Evolutionary conservation across 192 early-diverging fungal genomes (phyloP), one percentile per base, ranked within the genome.

Genomic region (Coemansia sp.): DNA sequence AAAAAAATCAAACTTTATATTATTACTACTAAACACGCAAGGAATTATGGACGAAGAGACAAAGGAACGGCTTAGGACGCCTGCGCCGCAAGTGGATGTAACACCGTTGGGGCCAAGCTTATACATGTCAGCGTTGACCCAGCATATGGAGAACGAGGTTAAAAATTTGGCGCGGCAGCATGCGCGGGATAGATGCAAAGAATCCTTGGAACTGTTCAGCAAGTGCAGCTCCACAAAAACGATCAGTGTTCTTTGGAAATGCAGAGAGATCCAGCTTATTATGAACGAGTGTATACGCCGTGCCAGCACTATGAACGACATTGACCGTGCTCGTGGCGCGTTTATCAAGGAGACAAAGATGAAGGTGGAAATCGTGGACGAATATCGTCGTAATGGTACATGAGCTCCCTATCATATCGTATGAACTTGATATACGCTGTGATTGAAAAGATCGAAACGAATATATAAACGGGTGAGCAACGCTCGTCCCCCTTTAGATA

Each of bases 251-350:
- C 50, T 80, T 17, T 80, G 77, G 77, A 80, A 68, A 36, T 80
- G 77, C 56, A 67, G 44, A 22, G 77, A 64, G 59, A 34, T 63
- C 6, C 74, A 67, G 40, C 57, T 64, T 2, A 74, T 80, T 4
- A 80, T 80, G 77, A 80, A 80, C 68, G 77, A 80, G 67, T 80
- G 77, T 23, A 28, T 80, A 71, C 71, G 77, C 19, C 67, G 77
- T 14, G 77, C 68, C 30, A 80, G 74, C 53, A 74, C 77, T 8
- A 55, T 74, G 11, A 71, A 80, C 15, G 71, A 74, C 36, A 80
- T 80, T 71, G 77, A 80, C 41, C 67, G 77, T 11, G 77, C 77
- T 2, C 67, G 77, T 44, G 52, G 58, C 8, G 55, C 68, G 1
- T 47, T 74, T 38, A 62, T 80, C 28, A 25, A 55, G 30, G 37